Percentiles rank a stretch among this genome's conserved stretches.
Conservation (phyloP, 164 flowering plant genomes). For the Annona squamosa region DNA sequence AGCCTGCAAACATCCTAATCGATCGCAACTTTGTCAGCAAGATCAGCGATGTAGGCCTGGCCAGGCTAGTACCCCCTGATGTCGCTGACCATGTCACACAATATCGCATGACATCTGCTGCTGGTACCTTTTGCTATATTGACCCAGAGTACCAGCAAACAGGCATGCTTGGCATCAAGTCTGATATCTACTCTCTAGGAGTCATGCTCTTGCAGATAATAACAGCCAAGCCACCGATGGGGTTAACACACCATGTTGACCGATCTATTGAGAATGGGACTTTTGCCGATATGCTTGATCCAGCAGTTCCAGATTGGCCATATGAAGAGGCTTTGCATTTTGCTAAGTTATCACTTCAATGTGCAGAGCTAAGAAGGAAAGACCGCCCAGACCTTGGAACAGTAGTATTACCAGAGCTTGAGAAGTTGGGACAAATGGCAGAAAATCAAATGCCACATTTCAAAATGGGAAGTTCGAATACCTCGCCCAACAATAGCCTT, state of each 20-base stretch:
- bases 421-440: constrained; percentile 41
- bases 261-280: constrained; percentile 51
- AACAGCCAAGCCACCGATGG: constrained; percentile 68
- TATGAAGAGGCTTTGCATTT: constrained; percentile 40
- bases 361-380: constrained; percentile 56
- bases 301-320: constrained; percentile 55
- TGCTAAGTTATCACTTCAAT: constrained; percentile 49
- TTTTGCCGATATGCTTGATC: constrained; percentile 50
- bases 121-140: constrained; percentile 74
- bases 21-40: constrained; percentile 65
- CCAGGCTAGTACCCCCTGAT: constrained; percentile 65
- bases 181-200: constrained; percentile 65
- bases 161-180: constrained; percentile 66
- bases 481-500: constrained; percentile 21
- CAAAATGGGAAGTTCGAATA: constrained; percentile 5
- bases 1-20: constrained; percentile 61
- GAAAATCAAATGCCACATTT: constrained; percentile 35
- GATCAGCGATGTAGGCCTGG: constrained; percentile 66
- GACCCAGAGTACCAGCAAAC: constrained; percentile 83
- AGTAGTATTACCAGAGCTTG: constrained; percentile 48
- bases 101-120: constrained; percentile 64
- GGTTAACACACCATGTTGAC: constrained; percentile 51
- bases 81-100: constrained; percentile 51
- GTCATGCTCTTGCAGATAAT: constrained; percentile 59
- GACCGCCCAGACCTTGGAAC: constrained; percentile 61